phyloP scores from a whole-genome alignment of 2,329 filamentous ascomycete genomes.

The Mollisia scopiformis region DNA sequence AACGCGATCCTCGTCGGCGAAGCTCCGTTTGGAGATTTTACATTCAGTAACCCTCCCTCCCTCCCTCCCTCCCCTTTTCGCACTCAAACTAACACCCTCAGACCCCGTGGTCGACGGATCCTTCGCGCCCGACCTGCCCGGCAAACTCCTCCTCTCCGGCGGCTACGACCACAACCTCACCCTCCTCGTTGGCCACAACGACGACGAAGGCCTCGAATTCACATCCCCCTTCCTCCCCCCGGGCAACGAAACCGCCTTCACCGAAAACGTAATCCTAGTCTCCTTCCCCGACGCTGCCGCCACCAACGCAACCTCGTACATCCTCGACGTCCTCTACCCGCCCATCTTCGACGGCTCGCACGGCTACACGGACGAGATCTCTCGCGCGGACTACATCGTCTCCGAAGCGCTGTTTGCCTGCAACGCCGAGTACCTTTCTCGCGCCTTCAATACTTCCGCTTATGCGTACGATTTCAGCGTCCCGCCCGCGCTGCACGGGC shows the following conservation, averaged over 20 bases:
- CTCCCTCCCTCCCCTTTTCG: not conserved
- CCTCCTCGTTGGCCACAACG: slow-evolving; percentile 49
- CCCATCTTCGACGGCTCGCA: slow-evolving; percentile 46
- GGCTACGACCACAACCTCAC: slow-evolving; percentile 47
- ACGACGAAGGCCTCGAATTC: slow-evolving; percentile 46
- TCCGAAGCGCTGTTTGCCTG: slow-evolving; percentile 51
- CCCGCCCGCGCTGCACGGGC: slow-evolving; percentile 54
- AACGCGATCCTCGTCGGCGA: slow-evolving; percentile 37
- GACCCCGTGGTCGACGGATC: slow-evolving; percentile 49
- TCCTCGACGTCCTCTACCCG: slow-evolving; percentile 51
- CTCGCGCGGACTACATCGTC: slow-evolving; percentile 45
- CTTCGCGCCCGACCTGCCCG: slow-evolving; percentile 51
- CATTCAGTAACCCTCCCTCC: slow-evolving; percentile 33
- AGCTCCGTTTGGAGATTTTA: slow-evolving; percentile 45
- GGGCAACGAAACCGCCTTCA: slow-evolving; percentile 14
- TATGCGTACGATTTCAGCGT: slow-evolving; percentile 56
- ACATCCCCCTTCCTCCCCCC: slow-evolving; percentile 37
- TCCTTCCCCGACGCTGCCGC: slow-evolving; percentile 18
- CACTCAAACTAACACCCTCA: not conserved
- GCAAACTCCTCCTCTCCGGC: slow-evolving; percentile 46
- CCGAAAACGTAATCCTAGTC: slow-evolving; percentile 10
- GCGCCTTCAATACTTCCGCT: slow-evolving; percentile 47
- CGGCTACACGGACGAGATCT: slow-evolving; percentile 48
- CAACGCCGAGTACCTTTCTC: slow-evolving; percentile 53
- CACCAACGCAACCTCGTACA: slow-evolving; percentile 39